These are phyloP conservation scores for Colletotrichum graminicola DNA, from an alignment of 2,329 filamentous ascomycete genomes.

Conservation along the genomic window DNA sequence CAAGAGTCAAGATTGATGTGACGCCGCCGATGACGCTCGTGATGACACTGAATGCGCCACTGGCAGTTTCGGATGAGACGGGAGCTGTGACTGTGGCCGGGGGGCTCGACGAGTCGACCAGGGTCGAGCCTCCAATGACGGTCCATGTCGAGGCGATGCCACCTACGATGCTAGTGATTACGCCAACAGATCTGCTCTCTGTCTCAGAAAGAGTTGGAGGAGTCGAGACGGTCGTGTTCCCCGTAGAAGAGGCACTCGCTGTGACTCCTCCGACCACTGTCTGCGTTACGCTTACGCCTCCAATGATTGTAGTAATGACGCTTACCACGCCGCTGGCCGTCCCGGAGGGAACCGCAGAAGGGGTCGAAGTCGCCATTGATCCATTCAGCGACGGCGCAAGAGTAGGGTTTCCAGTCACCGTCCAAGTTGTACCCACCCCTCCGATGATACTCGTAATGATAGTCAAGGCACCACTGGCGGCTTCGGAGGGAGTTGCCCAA, in stretches of 20 bases:
- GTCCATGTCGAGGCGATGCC: not conserved
- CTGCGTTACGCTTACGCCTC: not conserved
- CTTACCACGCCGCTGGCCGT: not conserved
- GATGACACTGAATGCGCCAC: constrained; percentile 1
- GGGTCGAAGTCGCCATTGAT: not conserved
- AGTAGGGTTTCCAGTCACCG: not conserved
- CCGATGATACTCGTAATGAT: not conserved
- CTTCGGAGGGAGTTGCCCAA: not conserved
- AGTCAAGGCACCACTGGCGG: not conserved
- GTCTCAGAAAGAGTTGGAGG: not conserved
- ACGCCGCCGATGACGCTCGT: constrained; percentile 7
- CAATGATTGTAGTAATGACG: not conserved
- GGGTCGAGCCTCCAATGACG: not conserved
- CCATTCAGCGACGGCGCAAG: not conserved
- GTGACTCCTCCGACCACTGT: not conserved
- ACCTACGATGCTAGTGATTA: not conserved
- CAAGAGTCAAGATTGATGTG: not conserved
- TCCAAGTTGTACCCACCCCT: constrained; percentile 12
- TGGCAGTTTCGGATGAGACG: not conserved
- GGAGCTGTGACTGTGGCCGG: not conserved
- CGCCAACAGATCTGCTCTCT: not conserved
- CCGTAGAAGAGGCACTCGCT: not conserved
- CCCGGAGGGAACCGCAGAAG: not conserved
- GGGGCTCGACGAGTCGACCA: not conserved
- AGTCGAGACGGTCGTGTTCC: not conserved